A percentile compares a stretch with the other conserved stretches of the same genome.
These are phyloP conservation scores for Hemisphaericaspora subhashii DNA, from an alignment of 1,139 yeast genomes.

Conservation along the genomic window DNA sequence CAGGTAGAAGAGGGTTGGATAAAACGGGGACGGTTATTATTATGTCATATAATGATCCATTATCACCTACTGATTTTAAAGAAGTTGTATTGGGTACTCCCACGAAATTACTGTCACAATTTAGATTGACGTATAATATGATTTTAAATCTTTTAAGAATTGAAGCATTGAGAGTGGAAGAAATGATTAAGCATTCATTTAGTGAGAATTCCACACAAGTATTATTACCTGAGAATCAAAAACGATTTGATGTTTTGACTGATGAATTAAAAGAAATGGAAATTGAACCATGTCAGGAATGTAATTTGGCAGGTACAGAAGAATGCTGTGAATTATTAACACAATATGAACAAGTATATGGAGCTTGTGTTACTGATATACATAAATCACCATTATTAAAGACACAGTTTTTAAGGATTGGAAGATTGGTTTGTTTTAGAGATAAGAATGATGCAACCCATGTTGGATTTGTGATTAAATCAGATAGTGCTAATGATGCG, in stretches of 20 bases:
- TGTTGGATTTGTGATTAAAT: conserved; percentile 56
- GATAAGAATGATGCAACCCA: conserved; percentile 42
- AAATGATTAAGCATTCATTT: conserved; percentile 94
- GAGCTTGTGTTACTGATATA: conserved; percentile 48
- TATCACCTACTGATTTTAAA: conserved; percentile 61
- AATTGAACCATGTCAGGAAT: conserved; percentile 39
- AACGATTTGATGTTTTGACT: conserved; percentile 55
- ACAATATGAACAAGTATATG: conserved; percentile 44
- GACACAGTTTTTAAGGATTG: conserved; percentile 47
- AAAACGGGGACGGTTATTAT: conserved; percentile 93
- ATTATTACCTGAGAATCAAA: conserved; percentile 81
- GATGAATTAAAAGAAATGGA: conserved; percentile 42
- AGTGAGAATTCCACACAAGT: conserved; percentile 89
- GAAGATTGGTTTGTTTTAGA: conserved; percentile 62
- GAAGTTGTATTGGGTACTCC: conserved; percentile 85
- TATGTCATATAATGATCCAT: conserved; percentile 78
- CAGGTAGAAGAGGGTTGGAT: conserved; percentile 97
- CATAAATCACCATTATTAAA: conserved; percentile 48
- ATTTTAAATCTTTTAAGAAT: conserved; percentile 86
- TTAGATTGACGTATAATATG: conserved; percentile 94
- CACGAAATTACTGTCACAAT: conserved; percentile 86
- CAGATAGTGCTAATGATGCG: conserved; percentile 28
- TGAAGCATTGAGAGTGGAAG: conserved; percentile 93
- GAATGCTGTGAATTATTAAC: conserved; percentile 45
- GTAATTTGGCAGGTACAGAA: conserved; percentile 41